phyloP scores from a whole-genome alignment of 176 grass and related monocot genomes.

The Zea luxurians region DNA sequence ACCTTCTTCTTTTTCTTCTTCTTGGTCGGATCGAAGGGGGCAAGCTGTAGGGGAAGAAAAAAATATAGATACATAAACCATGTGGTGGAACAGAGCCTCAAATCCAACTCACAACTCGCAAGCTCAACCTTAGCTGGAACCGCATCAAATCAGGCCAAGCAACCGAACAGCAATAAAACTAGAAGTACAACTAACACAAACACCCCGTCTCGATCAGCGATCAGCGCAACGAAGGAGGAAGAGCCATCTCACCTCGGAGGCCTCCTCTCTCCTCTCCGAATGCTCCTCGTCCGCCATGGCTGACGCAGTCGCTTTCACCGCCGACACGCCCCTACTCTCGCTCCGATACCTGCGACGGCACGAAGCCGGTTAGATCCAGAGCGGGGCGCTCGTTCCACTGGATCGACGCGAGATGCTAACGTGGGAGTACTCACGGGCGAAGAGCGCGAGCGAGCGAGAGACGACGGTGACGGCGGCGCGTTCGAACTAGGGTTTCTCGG shows the following conservation, averaged over 20 bases:
- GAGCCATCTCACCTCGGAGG: conserved; percentile 30
- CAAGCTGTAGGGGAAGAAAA: conserved; percentile 45
- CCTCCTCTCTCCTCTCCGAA: conserved; percentile 48
- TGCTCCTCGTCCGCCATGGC: conserved; percentile 56
- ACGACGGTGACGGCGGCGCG: conserved; percentile 4
- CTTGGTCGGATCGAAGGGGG: conserved; percentile 73
- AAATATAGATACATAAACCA: background rate
- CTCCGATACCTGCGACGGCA: conserved; percentile 11
- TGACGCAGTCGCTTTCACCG: background rate
- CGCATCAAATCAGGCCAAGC: background rate
- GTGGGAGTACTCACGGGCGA: conserved; percentile 9
- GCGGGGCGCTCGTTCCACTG: background rate
- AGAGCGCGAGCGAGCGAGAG: background rate
- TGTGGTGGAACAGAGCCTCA: background rate
- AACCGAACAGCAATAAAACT: background rate
- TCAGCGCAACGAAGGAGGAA: background rate
- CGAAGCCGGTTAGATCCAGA: conserved; percentile 1
- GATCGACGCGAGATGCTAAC: background rate
- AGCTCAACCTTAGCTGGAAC: background rate
- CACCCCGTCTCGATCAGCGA: background rate
- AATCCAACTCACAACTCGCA: background rate
- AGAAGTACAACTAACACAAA: background rate
- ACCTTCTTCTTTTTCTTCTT: conserved; percentile 97
- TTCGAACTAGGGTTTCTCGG: conserved; percentile 23
- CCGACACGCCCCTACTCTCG: background rate